Conservation (phyloP, 805 yeast species). For the Scheffersomyces coipomensis region DNA sequence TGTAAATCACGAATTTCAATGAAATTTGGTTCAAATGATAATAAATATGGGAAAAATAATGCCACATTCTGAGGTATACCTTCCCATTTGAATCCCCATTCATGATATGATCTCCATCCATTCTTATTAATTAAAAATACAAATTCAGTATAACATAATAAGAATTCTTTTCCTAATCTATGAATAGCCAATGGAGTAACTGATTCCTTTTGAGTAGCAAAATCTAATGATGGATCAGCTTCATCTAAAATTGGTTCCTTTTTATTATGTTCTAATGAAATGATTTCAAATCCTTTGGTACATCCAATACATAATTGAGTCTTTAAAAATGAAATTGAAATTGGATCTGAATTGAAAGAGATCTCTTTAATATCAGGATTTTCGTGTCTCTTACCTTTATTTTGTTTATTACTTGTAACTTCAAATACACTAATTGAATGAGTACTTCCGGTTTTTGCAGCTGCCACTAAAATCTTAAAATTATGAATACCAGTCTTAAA, state of each 20-base stretch:
- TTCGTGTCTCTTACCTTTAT: slow-evolving; percentile 54
- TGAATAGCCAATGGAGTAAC: slow-evolving; percentile 90
- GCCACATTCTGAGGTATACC: slow-evolving; percentile 93
- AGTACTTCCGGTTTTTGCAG: slow-evolving; percentile 78
- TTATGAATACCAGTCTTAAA: slow-evolving; percentile 92
- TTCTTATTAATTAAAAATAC: slow-evolving; percentile 92
- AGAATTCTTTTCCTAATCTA: slow-evolving; percentile 82
- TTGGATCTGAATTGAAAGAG: slow-evolving; percentile 82
- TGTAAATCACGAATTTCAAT: slow-evolving; percentile 93
- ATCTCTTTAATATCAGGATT: slow-evolving; percentile 64
- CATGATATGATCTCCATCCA: slow-evolving; percentile 95
- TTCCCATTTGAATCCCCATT: slow-evolving; percentile 96
- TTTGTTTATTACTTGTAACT: slow-evolving; percentile 54
- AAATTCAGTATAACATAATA: slow-evolving; percentile 87
- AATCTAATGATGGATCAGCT: slow-evolving; percentile 96
- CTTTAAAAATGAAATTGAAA: slow-evolving; percentile 85
- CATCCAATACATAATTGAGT: slow-evolving; percentile 93
- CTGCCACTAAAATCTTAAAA: slow-evolving; percentile 84
- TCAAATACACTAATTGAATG: slow-evolving; percentile 84
- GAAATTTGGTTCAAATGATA: slow-evolving; percentile 87
- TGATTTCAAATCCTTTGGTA: slow-evolving; percentile 93
- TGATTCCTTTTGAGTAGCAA: slow-evolving; percentile 75
- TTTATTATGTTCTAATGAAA: slow-evolving; percentile 77
- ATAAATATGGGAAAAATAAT: slow-evolving; percentile 86
- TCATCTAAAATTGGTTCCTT: slow-evolving; percentile 92